Evolutionary conservation across 139 green algal species (phyloP), one percentile per base, ranked within the genome.

Genomic region (Cymbomonas tetramitiformis): DNA sequence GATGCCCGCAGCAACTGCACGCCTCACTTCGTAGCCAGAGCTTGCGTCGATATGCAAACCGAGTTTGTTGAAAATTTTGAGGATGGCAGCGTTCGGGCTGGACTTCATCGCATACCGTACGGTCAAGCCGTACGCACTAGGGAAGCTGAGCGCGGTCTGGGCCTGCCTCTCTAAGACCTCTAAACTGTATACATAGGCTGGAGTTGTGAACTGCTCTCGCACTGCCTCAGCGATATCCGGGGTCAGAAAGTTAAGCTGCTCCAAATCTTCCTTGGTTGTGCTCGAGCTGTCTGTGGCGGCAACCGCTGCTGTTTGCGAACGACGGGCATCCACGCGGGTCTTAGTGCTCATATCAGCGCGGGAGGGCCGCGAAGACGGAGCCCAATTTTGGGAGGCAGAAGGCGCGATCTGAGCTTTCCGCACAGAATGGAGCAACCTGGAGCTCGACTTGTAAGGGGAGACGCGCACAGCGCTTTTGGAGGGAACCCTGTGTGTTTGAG

Each of bases 31-130:
- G 51, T 62, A 62, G 4, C 61, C 61, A 38, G 9, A 41, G 46
- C 30, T 53, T 33, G 61, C 61, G 61, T 69, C 61, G 51, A 69
- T 62, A 44, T 69, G 39, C 29, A 69, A 48, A 15, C 61, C 61
- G 38, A 30, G 24, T 3, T 54, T 39, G 24, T 51, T n/a, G 36
- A 69, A 69, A 7, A 56, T 32, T 25, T 57, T 49, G 29, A 69
- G 55, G 33, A 69, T 57, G 23, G 61, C 51, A 23, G 29, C 43
- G 51, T 69, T 69, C 33, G 61, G 61, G 23, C 43, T 38, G 15
- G 61, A 31, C 36, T 69, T 69, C 61, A 69, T 69, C 4, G 61
- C 61, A 52, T 58, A 69, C 34, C 61, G 51, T 24, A 62, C 61
- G 15, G 61, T 69, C 10, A 69, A 48, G n/a, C 61, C 61, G 61